Conservation (phyloP, 2,329 filamentous ascomycete genomes). For the Diaporthe longicolla region DNA sequence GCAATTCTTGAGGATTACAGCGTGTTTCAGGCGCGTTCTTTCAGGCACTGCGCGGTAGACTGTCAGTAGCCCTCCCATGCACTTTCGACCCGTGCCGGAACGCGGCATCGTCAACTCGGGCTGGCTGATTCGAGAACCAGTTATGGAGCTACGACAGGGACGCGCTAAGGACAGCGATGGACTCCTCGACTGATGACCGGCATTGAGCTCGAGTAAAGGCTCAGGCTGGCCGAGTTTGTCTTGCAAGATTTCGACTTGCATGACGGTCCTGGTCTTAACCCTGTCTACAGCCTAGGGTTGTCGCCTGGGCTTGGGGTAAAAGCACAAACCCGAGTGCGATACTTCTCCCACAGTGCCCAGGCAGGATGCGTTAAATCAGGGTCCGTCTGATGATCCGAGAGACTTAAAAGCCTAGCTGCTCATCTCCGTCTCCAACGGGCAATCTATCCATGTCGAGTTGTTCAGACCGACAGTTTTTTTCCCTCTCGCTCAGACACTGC, state of each 20-base stretch:
- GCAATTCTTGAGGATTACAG: neutral
- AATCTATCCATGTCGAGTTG: slow-evolving; percentile 33
- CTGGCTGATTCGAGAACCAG: neutral
- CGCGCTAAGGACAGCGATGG: neutral
- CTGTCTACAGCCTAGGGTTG: neutral
- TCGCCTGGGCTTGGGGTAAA: slow-evolving; percentile 15
- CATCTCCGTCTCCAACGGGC: slow-evolving; percentile 33
- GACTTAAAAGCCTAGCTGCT: slow-evolving; percentile 4
- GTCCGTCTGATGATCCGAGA: slow-evolving; percentile 15
- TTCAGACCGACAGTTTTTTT: slow-evolving; percentile 26
- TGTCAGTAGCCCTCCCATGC: slow-evolving; percentile 3
- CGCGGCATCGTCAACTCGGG: neutral
- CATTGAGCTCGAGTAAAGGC: neutral
- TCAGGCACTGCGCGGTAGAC: neutral
- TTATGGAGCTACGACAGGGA: slow-evolving; percentile 2
- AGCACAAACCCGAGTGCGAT: neutral
- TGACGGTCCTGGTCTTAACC: neutral
- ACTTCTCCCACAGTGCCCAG: neutral
- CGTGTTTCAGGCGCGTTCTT: slow-evolving; percentile 13
- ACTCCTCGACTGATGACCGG: neutral
- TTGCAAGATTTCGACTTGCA: neutral
- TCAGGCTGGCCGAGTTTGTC: neutral
- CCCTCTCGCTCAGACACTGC: slow-evolving; percentile 30
- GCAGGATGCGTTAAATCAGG: slow-evolving; percentile 11
- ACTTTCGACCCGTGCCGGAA: slow-evolving; percentile 8